Evolutionary conservation across 805 yeast species (phyloP).

Genomic region (Metschnikowia matae): DNA sequence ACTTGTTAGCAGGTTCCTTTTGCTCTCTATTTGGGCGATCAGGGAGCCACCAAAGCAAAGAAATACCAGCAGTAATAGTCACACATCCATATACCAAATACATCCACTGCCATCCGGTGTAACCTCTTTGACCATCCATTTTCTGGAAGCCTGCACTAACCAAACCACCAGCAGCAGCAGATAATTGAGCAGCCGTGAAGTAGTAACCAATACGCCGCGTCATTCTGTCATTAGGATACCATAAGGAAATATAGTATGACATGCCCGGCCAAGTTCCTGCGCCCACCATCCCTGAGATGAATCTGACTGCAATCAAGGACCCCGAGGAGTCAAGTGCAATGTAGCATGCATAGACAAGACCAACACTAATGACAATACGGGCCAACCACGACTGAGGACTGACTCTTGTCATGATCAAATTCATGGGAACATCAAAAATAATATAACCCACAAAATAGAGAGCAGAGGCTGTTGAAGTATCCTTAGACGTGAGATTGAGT

Average conservation of each 20-base stretch:
- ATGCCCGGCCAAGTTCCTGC: conserved; percentile 93
- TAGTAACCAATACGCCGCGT: conserved; percentile 82
- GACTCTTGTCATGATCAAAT: conserved; percentile 73
- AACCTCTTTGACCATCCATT: conserved; percentile 68
- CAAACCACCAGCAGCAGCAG: conserved; percentile 85
- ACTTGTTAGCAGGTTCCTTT: conserved; percentile 13
- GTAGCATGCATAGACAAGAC: conserved; percentile 73
- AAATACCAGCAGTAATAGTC: conserved; percentile 60
- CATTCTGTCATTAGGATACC: conserved; percentile 79
- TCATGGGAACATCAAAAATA: conserved; percentile 85
- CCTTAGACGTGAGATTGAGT: conserved; percentile 49
- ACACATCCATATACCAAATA: conserved; percentile 71
- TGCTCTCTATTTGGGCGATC: conserved; percentile 52
- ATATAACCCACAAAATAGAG: conserved; percentile 79
- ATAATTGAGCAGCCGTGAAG: conserved; percentile 88
- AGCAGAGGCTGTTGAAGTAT: conserved; percentile 72
- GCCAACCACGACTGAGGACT: conserved; percentile 85
- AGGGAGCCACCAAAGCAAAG: conserved; percentile 80
- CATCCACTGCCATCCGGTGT: conserved; percentile 85
- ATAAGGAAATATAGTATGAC: conserved; percentile 75
- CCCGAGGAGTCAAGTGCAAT: conserved; percentile 50
- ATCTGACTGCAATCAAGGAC: conserved; percentile 68
- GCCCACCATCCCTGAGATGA: conserved; percentile 70
- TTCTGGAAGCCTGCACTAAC: conserved; percentile 86
- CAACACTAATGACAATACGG: conserved; percentile 72